These are phyloP conservation scores for Isatis tinctoria DNA, from an alignment of 345 rosid species.

Conservation along the genomic window DNA sequence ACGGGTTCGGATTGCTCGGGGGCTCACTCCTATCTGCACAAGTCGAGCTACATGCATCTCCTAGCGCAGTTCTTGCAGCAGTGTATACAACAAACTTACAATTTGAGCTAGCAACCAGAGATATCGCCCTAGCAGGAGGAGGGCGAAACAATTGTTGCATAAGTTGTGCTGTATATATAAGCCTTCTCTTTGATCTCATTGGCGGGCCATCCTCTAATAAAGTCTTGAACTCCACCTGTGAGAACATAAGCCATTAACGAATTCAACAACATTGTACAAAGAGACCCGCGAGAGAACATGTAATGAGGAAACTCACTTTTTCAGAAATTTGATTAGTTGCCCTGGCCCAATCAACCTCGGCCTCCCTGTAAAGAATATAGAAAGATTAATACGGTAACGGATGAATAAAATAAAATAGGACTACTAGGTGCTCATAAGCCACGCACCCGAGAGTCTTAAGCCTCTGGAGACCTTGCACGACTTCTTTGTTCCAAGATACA, in stretches of 20 bases:
- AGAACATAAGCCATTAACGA: slow-evolving; percentile 14
- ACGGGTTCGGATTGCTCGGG: slow-evolving; percentile 41
- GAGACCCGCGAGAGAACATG: not conserved
- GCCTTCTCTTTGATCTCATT: slow-evolving; percentile 67
- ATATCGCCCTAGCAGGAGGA: slow-evolving; percentile 44
- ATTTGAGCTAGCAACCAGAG: slow-evolving; percentile 44
- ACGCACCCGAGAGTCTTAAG: slow-evolving; percentile 64
- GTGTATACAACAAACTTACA: slow-evolving; percentile 48
- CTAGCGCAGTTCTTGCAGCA: slow-evolving; percentile 52
- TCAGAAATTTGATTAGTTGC: slow-evolving; percentile 56
- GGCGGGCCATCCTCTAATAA: slow-evolving; percentile 45
- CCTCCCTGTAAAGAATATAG: slow-evolving; percentile 43
- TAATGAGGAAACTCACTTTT: slow-evolving; percentile 50
- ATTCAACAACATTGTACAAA: slow-evolving; percentile 9
- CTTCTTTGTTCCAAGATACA: slow-evolving; percentile 69
- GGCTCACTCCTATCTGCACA: slow-evolving; percentile 34
- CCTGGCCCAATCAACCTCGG: slow-evolving; percentile 68
- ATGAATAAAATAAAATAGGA: not conserved
- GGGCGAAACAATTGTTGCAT: slow-evolving; percentile 65
- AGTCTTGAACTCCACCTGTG: slow-evolving; percentile 66
- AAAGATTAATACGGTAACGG: not conserved
- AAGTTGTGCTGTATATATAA: slow-evolving; percentile 67
- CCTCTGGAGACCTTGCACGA: slow-evolving; percentile 35
- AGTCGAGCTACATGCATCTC: slow-evolving; percentile 61
- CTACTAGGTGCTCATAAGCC: slow-evolving; percentile 8